Base-by-base conservation (phyloP, 2,329 filamentous ascomycete species). In the Malbranchea zuffiana region DNA sequence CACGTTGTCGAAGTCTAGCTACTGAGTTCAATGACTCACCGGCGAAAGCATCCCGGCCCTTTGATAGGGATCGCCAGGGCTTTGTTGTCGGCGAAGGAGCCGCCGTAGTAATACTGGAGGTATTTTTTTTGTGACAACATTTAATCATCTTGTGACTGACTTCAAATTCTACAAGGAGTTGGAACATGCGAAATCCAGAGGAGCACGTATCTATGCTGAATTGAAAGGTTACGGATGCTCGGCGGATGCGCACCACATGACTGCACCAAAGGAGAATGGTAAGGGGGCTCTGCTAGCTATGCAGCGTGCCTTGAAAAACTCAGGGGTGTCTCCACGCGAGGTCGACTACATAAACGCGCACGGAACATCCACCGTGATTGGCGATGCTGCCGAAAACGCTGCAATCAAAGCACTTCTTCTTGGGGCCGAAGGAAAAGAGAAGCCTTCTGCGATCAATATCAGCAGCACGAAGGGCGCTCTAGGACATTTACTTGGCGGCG, bases 261-360 rank as follows among this genome's bases (percentile, higher is more conserved):
- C 90, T 7, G 84, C 88, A 1, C 90, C 90, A 0, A 75, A 78
- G 12, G 77, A 80, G 49, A 80, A 92, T 52, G 90, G 90, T 1
- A 71, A 74, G 33, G 90, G 90, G 0, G 87, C 90, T 0, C 73
- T 77, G 19, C 66, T 82, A 31, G 82, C 88, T 3, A 98, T 98
- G 90, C 80, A 73, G 55, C 75, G 75, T 46, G 87, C 88, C 0
- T 61, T 98, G 41, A 76, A 71, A 49, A 74, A 82, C 52, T 85
- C 86, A 0, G 61, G 69, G 1, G 53, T 93, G 24, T 68, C 67
- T 35, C 87, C 90, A 0, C 61, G 61, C 1, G 63, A 77, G 26
- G 77, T 98, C 3, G 83, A 87, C 56, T 98, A 98, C 56, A 74
- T 98, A 54, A 98, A 96, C 52, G 90, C 90, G 1, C 90, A 98